Evolutionary conservation across 2,329 filamentous ascomycete genomes (phyloP).

Genomic region (Colletotrichum coccodes): DNA sequence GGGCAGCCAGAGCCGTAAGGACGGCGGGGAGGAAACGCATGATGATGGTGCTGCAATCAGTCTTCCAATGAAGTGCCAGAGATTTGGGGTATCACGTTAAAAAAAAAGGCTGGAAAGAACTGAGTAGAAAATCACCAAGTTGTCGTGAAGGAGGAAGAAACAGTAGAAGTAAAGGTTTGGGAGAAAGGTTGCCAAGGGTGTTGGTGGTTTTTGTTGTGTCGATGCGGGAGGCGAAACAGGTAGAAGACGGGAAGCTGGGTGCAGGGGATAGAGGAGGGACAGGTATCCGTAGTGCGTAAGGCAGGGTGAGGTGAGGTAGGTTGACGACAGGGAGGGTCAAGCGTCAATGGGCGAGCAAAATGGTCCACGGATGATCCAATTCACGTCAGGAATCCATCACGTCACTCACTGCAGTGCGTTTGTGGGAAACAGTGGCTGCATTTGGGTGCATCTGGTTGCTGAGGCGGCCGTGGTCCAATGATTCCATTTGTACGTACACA

Average conservation of each 20-base stretch:
- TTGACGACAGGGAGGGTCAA: conserved; percentile 28
- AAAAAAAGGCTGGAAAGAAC: conserved; percentile 24
- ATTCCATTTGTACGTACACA: conserved; percentile 1
- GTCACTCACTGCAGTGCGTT: conserved; percentile 33
- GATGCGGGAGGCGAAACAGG: conserved; percentile 12
- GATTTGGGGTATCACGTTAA: conserved; percentile 20
- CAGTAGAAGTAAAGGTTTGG: not conserved
- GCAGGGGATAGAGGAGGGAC: not conserved
- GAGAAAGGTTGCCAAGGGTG: conserved; percentile 21
- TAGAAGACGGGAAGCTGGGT: not conserved
- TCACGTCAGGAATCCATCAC: conserved; percentile 35
- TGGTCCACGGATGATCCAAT: conserved; percentile 13
- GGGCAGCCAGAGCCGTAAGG: conserved; percentile 77
- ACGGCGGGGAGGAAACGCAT: conserved; percentile 84
- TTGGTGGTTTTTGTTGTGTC: conserved; percentile 33
- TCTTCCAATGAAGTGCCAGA: conserved; percentile 32
- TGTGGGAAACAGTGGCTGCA: conserved; percentile 32
- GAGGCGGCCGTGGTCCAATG: not conserved
- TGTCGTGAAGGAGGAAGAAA: conserved; percentile 20
- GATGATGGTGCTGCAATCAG: conserved; percentile 40
- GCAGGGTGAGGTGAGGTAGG: conserved; percentile 1
- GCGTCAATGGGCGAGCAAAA: conserved; percentile 4
- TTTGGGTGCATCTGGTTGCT: conserved; percentile 16
- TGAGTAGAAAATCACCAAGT: conserved; percentile 32
- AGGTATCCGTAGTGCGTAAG: not conserved